phyloP scores from a whole-genome alignment of 176 grass and related monocot species.

The Oryza officinalis region DNA sequence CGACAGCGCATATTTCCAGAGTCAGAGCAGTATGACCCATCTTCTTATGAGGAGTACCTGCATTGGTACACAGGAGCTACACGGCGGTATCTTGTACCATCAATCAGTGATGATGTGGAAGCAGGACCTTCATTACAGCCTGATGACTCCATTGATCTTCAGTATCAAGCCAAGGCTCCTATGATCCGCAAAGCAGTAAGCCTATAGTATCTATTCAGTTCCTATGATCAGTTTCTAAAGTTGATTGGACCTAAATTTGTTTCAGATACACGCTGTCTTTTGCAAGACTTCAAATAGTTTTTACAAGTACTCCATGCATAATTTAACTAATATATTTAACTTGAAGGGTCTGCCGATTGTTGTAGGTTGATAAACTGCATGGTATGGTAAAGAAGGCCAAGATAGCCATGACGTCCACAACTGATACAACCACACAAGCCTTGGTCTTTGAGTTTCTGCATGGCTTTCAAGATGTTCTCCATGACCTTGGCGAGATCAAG shows the following conservation, averaged over 20 bases:
- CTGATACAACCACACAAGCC: slow-evolving; percentile 48
- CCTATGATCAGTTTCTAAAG: neutral
- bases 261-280: neutral
- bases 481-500: slow-evolving; percentile 54
- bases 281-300: slow-evolving; percentile 26
- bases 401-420: slow-evolving; percentile 44
- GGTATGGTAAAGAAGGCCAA: slow-evolving; percentile 55
- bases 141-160: slow-evolving; percentile 35
- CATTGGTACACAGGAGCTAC: slow-evolving; percentile 63
- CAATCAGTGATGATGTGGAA: slow-evolving; percentile 42
- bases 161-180: slow-evolving; percentile 48
- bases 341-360: slow-evolving; percentile 18
- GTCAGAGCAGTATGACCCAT: slow-evolving; percentile 50
- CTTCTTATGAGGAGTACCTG: slow-evolving; percentile 66
- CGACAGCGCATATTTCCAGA: slow-evolving; percentile 57
- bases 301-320: neutral
- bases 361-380: slow-evolving; percentile 61
- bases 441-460: slow-evolving; percentile 55
- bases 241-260: slow-evolving; percentile 12
- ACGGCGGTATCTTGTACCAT: slow-evolving; percentile 56
- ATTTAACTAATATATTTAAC: slow-evolving; percentile 12
- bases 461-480: slow-evolving; percentile 64
- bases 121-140: slow-evolving; percentile 30
- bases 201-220: slow-evolving; percentile 6
- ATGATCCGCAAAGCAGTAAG: slow-evolving; percentile 61